Base-by-base conservation (phyloP, 192 early-diverging fungal species). In the Oehlia diaphana region DNA sequence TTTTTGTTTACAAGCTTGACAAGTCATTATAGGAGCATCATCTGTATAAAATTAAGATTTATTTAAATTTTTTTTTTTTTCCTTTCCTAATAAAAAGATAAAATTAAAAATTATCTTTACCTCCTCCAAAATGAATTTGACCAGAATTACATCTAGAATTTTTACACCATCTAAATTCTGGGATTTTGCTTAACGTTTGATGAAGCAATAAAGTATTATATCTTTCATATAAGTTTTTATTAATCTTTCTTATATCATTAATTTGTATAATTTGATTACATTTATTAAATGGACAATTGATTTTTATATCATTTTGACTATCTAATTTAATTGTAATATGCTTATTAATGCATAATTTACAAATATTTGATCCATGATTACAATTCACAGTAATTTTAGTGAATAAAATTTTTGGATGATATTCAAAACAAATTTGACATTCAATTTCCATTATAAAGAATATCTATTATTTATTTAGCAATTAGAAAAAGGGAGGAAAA, bases 101-200 rank as follows among this genome's bases (percentile, higher is more conserved):
- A 26, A n/a, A 23, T 44, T 47, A 12, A 37, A 47, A 47, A 47
- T 9, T 47, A 47, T 47, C 2, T 0, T 69, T 76, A 76, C 77
- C 77, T 69, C 77, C 47, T 31, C 70, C 49, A 35, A 13, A 63
- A 58, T 78, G 77, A 58, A 78, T 78, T 78, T 78, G 77, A 23
- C 77, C 77, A 50, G 50, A 67, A 10, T 28, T 49, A 69, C 77
- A 78, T 3, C 13, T n/a, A 10, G 66, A 21, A 61, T 78, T 78
- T 39, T 64, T 66, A 39, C 77, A 78, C 77, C 77, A 78, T 61
- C 47, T 58, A 61, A 78, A 78, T 53, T 78, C 77, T 33, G 64
- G 49, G 31, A 69, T 70, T 16, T 23, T 16, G 8, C 21, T 23
- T 31, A 78, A 37, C 12, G 26, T 67, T 39, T 44, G 33, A 37